Percentiles rank a stretch among this genome's conserved stretches.
Evolutionary conservation across 2,329 filamentous ascomycete genomes (phyloP).

Genomic region (Penicillium glabrum): DNA sequence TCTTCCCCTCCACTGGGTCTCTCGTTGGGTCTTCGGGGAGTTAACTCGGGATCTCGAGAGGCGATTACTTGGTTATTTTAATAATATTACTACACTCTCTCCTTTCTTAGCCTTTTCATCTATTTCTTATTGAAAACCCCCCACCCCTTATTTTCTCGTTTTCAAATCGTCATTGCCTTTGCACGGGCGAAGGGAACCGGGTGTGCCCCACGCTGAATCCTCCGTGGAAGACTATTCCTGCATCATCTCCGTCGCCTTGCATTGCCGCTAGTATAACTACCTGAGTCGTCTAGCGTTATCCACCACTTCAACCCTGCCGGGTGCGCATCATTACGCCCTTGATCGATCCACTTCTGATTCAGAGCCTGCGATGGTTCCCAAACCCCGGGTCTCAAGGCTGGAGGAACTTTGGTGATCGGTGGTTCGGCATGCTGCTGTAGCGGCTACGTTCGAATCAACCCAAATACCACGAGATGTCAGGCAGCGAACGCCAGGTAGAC

Average conservation of each 20-base stretch:
- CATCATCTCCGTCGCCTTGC: conserved; percentile 11
- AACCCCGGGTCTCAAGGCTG: conserved; percentile 15
- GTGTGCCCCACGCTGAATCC: conserved; percentile 1
- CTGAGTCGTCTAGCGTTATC: conserved; percentile 4
- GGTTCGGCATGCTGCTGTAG: conserved; percentile 18
- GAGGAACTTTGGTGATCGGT: conserved; percentile 22
- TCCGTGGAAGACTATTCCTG: neutral
- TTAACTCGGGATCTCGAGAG: neutral
- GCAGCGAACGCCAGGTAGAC: conserved; percentile 11
- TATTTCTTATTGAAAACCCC: neutral
- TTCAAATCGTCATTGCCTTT: conserved; percentile 10
- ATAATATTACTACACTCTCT: conserved; percentile 5
- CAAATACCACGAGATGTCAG: conserved; percentile 18
- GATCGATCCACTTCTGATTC: conserved; percentile 6
- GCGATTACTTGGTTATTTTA: conserved; percentile 2
- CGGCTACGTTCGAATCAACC: neutral
- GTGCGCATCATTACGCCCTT: conserved; percentile 4
- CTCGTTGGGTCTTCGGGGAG: neutral
- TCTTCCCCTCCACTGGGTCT: neutral
- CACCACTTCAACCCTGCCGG: conserved; percentile 8
- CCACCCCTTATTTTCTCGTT: neutral
- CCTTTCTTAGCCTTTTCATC: conserved; percentile 5
- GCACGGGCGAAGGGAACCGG: neutral
- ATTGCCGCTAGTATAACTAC: conserved; percentile 3
- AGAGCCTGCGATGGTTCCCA: conserved; percentile 22